Percentiles rank a stretch among this genome's conserved stretches.
phyloP scores from a whole-genome alignment of 768 basidiomycete genomes.

The Neoboletus brunneissimus region DNA sequence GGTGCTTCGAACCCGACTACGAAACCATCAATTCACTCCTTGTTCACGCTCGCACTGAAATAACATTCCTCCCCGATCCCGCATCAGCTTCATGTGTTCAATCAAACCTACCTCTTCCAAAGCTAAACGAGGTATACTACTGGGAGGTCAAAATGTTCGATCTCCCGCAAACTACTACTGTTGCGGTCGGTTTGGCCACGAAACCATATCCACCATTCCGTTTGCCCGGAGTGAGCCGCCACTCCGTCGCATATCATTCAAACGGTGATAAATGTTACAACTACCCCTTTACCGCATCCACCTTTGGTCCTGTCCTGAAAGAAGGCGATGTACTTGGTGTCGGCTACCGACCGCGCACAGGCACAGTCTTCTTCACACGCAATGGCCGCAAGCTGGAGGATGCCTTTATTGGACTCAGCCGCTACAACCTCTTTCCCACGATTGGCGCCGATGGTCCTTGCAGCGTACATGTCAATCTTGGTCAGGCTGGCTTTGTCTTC shows the following conservation, averaged over 20 bases:
- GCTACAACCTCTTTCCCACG: conserved; percentile 95
- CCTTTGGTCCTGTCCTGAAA: conserved; percentile 81
- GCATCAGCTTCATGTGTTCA: conserved; percentile 93
- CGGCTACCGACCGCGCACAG: conserved; percentile 93
- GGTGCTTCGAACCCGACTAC: conserved; percentile 99
- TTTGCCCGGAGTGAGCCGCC: conserved; percentile 79
- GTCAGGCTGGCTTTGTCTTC: conserved; percentile 97
- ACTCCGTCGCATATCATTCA: conserved; percentile 93
- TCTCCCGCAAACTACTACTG: conserved; percentile 79
- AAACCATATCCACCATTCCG: conserved; percentile 97
- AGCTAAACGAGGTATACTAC: conserved; percentile 98
- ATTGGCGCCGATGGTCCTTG: conserved; percentile 96
- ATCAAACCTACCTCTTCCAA: conserved; percentile 94
- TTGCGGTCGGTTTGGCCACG: conserved; percentile 93
- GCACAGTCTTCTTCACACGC: conserved; percentile 98
- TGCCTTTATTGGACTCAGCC: conserved; percentile 85
- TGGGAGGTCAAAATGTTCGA: conserved; percentile 99
- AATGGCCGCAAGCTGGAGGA: conserved; percentile 98
- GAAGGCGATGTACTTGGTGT: conserved; percentile 96
- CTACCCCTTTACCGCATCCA: conserved; percentile 84
- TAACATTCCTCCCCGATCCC: conserved; percentile 96
- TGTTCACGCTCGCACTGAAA: conserved; percentile 94
- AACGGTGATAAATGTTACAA: conserved; percentile 97
- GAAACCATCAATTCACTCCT: conserved; percentile 90
- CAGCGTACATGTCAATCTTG: conserved; percentile 95